Evolutionary conservation across 2,329 filamentous ascomycete species (phyloP), one percentile per base, ranked within the genome.

Genomic region (Arachnopeziza araneosa): DNA sequence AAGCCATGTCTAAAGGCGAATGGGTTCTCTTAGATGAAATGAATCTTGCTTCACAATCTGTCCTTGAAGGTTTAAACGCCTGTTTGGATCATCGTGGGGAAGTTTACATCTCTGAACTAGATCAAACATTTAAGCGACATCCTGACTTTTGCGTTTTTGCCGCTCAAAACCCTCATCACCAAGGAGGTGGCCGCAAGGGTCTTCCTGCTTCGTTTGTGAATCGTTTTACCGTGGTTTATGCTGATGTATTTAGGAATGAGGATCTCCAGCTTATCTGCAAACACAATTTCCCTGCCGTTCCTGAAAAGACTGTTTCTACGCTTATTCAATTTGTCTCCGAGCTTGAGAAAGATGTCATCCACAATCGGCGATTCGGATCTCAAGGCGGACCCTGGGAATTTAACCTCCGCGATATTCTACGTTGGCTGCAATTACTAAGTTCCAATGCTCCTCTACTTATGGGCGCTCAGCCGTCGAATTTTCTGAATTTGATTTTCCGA

Each of bases 1-100:
- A 91, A 71, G 95, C 95, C 0, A 98, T 99, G 93, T 95, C 98
- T 72, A 89, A 85, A 60, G 95, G 95, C 26, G 90, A 96, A 68
- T 99, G 95, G 95, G 95, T 99, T 12, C 79, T 99, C 26, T 81
- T 99, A 0, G 95, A 99, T 70, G 95, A 99, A 78, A 99, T 99
- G 95, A 99, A 99, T 69, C 77, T 99, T 64, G 95, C 96, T 1
- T 98, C 93, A 0, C 95, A 99, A 72, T 96, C 93, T 4, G 93
- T 99, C 1, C 83, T 99, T 1, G 95, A 99, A 76, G 96, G 95
- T 64, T 79, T 99, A 32, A 99, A 99, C 67, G 93, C 95, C 23
- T 98, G 95, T 77, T 82, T 99, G 30, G 95, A 99, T 74, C 96
- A 99, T 73, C 87, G 96, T 74, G 93, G 95, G 60, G 91, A 97